phyloP scores from a whole-genome alignment of 164 flowering plant genomes.

The Vitis cinerea region DNA sequence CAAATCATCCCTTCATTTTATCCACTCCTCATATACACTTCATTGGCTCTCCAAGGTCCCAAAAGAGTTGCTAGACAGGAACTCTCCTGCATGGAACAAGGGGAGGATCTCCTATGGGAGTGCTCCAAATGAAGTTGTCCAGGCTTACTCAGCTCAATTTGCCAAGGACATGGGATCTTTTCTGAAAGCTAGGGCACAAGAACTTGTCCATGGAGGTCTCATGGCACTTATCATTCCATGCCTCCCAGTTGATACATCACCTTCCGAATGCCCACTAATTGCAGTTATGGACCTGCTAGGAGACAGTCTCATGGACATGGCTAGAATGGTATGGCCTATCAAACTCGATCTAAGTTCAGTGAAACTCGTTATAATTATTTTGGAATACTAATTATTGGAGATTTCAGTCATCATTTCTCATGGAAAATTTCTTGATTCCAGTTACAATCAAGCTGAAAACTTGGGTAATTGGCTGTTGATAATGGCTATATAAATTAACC shows the following conservation, averaged over 20 bases:
- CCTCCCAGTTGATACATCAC: background rate
- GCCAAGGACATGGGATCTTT: slow-evolving; percentile 13
- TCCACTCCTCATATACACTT: slow-evolving; percentile 9
- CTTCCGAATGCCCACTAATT: background rate
- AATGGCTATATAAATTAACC: no score
- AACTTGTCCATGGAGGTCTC: slow-evolving; percentile 14
- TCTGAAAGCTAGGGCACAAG: slow-evolving; percentile 13
- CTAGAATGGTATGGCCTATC: slow-evolving; percentile 5
- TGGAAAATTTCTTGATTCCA: no score
- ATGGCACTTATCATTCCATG: slow-evolving; percentile 5
- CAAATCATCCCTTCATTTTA: slow-evolving; percentile 8
- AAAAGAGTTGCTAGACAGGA: slow-evolving; percentile 1
- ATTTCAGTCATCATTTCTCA: no score
- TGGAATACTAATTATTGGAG: no score
- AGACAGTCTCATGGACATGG: slow-evolving; percentile 12
- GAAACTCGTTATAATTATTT: background rate
- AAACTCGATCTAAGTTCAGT: background rate
- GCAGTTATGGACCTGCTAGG: background rate
- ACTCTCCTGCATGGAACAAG: slow-evolving; percentile 5
- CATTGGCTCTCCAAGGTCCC: slow-evolving; percentile 12
- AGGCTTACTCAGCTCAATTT: slow-evolving; percentile 8
- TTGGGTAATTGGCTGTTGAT: no score
- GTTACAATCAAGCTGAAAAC: no score
- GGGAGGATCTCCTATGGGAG: background rate
- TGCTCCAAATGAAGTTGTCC: background rate